Evolutionary conservation across 108 stramenopile species (phyloP).

Genomic region (Cyclostephanos tholiformis): DNA sequence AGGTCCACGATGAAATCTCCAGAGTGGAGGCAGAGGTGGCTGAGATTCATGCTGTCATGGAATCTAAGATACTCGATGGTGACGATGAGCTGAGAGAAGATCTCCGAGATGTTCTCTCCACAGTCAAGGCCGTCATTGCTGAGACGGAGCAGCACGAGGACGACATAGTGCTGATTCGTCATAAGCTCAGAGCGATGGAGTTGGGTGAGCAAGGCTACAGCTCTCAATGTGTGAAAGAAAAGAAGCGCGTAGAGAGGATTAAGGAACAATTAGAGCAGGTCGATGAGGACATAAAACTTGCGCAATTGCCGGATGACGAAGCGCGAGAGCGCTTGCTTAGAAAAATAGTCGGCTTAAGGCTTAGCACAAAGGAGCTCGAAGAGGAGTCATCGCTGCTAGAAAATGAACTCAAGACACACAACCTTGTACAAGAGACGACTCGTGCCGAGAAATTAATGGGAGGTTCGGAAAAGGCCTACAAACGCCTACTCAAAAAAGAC

Average conservation of each 20-base stretch:
- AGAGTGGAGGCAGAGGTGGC: conserved; percentile 21
- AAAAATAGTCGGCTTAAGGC: conserved; percentile 14
- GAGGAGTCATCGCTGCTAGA: conserved; percentile 11
- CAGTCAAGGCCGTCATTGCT: conserved; percentile 6
- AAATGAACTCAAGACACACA: conserved; percentile 17
- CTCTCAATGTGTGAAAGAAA: conserved; percentile 1
- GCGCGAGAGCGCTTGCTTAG: conserved; percentile 25
- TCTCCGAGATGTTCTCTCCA: neutral
- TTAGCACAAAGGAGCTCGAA: conserved; percentile 18
- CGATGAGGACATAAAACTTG: conserved; percentile 24
- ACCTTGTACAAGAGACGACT: conserved; percentile 7
- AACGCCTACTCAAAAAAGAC: conserved; percentile 10
- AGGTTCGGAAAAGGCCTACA: conserved; percentile 1
- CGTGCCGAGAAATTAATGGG: conserved; percentile 16
- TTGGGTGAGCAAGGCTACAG: neutral
- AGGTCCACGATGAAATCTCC: conserved; percentile 19
- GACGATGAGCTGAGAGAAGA: conserved; percentile 13
- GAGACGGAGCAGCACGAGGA: conserved; percentile 16
- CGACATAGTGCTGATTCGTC: conserved; percentile 10
- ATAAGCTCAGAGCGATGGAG: conserved; percentile 20
- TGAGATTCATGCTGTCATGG: conserved; percentile 5
- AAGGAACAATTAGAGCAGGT: conserved; percentile 8
- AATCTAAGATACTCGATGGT: conserved; percentile 7
- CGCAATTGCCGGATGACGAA: conserved; percentile 18
- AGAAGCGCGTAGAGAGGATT: conserved; percentile 10